Evolutionary conservation across 2,329 filamentous ascomycete species (phyloP).

Genomic region (Colletotrichum sp.): DNA sequence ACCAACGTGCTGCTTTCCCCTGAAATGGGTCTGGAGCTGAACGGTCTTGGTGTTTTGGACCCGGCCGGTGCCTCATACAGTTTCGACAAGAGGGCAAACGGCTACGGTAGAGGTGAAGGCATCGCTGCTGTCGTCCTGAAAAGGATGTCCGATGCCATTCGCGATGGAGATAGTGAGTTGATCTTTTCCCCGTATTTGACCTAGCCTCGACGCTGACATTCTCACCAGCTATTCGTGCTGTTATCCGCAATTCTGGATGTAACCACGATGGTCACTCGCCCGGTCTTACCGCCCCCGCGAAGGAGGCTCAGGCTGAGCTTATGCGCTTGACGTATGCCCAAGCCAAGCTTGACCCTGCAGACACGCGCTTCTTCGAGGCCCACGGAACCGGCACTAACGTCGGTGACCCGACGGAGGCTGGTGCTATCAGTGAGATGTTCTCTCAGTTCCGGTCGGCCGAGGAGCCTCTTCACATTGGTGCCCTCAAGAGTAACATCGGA

Average conservation of each 20-base stretch:
- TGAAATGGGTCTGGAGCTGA: not conserved
- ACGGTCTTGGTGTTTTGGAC: not conserved
- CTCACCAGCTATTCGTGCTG: not conserved
- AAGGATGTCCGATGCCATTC: not conserved
- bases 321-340: slow-evolving; percentile 41
- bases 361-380: slow-evolving; percentile 43
- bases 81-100: slow-evolving; percentile 50
- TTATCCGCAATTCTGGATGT: slow-evolving; percentile 21
- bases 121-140: slow-evolving; percentile 37
- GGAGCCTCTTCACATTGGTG: not conserved
- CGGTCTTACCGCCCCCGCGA: slow-evolving; percentile 38
- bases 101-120: slow-evolving; percentile 70
- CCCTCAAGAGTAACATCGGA: not conserved
- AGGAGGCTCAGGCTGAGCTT: slow-evolving; percentile 32
- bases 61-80: not conserved
- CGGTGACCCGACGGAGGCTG: not conserved
- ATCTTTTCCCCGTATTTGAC: no score
- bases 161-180: not conserved
- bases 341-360: slow-evolving; percentile 27
- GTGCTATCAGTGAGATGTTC: not conserved
- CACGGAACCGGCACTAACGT: not conserved
- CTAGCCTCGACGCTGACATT: not conserved
- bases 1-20: not conserved
- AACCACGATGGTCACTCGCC: slow-evolving; percentile 48
- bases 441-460: not conserved